These are phyloP conservation scores for Trichoderma polysporum DNA, from an alignment of 2,329 filamentous ascomycete genomes.

Conservation along the genomic window DNA sequence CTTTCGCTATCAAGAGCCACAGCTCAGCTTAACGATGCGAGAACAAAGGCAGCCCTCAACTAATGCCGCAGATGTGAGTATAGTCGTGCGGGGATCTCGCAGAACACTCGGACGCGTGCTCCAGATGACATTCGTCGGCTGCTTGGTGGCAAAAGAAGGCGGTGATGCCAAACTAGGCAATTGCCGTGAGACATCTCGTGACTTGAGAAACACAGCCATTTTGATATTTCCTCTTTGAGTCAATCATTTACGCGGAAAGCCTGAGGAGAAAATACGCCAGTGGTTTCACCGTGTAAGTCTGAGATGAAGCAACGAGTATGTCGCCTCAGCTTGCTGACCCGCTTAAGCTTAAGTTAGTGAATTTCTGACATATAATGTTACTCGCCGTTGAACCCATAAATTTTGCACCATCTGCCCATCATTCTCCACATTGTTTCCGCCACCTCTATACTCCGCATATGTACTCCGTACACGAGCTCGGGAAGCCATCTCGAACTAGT, in stretches of 20 bases:
- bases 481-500: neutral
- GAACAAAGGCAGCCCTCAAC: neutral
- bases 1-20: neutral
- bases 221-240: neutral
- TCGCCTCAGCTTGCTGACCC: neutral
- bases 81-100: neutral
- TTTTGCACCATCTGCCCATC: too few species aligned
- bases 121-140: neutral
- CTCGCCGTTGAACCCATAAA: neutral
- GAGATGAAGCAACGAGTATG: neutral
- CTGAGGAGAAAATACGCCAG: neutral
- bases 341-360: neutral
- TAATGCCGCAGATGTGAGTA: too few species aligned
- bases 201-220: neutral
- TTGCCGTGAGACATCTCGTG: neutral
- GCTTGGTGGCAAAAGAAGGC: neutral
- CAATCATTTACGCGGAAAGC: neutral
- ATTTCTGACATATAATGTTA: neutral
- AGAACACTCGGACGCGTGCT: neutral
- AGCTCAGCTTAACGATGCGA: neutral
- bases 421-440: neutral
- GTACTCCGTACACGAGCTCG: neutral
- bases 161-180: neutral
- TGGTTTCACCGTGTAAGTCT: neutral
- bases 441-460: too few species aligned